A percentile compares a stretch with the other conserved stretches of the same genome.
Evolutionary conservation across 1,139 yeast genomes (phyloP).

Genomic region (Zygosaccharomyces sapae): DNA sequence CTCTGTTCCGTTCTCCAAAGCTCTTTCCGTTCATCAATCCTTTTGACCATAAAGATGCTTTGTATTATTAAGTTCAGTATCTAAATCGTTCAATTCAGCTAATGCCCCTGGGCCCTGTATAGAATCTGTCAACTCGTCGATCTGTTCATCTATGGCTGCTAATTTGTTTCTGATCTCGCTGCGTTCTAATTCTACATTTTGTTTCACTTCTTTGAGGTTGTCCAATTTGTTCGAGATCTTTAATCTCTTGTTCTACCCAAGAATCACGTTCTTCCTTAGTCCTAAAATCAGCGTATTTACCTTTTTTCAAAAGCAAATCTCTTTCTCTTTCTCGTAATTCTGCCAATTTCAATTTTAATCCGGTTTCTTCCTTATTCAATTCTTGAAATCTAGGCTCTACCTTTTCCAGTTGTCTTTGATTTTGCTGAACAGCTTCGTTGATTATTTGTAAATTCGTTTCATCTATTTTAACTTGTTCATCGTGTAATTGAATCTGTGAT

Average conservation of each 20-base stretch:
- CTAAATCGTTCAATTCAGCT: slow-evolving; percentile 34
- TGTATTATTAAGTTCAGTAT: slow-evolving; percentile 34
- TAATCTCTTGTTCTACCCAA: slow-evolving; percentile 59
- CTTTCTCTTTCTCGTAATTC: slow-evolving; percentile 54
- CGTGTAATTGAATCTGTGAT: slow-evolving; percentile 30
- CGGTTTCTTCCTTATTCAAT: slow-evolving; percentile 43
- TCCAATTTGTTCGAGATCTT: slow-evolving; percentile 35
- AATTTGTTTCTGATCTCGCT: slow-evolving; percentile 25
- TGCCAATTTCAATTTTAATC: slow-evolving; percentile 41
- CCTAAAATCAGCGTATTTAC: slow-evolving; percentile 59
- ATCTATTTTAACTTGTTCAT: slow-evolving; percentile 29
- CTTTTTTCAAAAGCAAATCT: slow-evolving; percentile 68
- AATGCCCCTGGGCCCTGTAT: slow-evolving; percentile 40
- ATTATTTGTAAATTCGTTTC: slow-evolving; percentile 31
- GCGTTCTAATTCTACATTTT: slow-evolving; percentile 17
- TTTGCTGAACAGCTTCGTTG: slow-evolving; percentile 40
- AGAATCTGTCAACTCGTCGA: slow-evolving; percentile 38
- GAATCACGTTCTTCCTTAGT: slow-evolving; percentile 56
- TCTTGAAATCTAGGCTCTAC: slow-evolving; percentile 44
- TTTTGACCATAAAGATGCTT: slow-evolving; percentile 44
- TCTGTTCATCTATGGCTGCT: slow-evolving; percentile 24
- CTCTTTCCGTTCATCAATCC: slow-evolving; percentile 60
- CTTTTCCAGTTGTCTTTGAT: slow-evolving; percentile 41
- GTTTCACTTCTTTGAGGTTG: slow-evolving; percentile 20
- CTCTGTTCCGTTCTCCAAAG: slow-evolving; percentile 81